Conservation (phyloP, 805 yeast genomes). For the Saccharomycopsis fermentans region DNA sequence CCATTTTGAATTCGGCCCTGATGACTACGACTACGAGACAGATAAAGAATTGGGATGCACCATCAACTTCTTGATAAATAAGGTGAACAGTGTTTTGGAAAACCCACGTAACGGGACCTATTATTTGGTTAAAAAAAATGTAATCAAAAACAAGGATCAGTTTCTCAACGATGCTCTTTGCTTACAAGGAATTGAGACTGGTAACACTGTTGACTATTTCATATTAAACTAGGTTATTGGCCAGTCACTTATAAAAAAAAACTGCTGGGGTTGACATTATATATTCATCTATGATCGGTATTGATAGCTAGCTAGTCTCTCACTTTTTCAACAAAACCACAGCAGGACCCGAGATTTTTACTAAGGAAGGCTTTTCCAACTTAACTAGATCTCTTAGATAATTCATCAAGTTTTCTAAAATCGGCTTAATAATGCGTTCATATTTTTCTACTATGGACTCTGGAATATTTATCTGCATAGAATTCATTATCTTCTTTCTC, state of each 20-base stretch:
- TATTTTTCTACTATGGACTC: background rate
- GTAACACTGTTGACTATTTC: slow-evolving; percentile 33
- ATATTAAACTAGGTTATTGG: slow-evolving; percentile 14
- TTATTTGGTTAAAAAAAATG: background rate
- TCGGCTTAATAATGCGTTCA: background rate
- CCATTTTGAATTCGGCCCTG: slow-evolving; percentile 74
- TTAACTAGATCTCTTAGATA: background rate
- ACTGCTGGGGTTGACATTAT: too few relatives aligned
- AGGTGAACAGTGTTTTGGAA: slow-evolving; percentile 36
- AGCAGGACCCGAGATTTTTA: slow-evolving; percentile 10
- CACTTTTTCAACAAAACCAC: slow-evolving; percentile 3
- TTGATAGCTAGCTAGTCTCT: background rate
- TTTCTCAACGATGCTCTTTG: slow-evolving; percentile 33
- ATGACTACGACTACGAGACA: slow-evolving; percentile 50
- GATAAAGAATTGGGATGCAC: slow-evolving; percentile 66
- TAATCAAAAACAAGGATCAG: slow-evolving; percentile 23
- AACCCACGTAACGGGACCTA: slow-evolving; percentile 35
- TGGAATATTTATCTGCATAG: background rate
- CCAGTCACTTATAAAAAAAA: background rate
- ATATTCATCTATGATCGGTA: too few relatives aligned
- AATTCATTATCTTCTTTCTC: background rate
- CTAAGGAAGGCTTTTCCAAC: slow-evolving; percentile 3
- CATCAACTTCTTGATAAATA: slow-evolving; percentile 48
- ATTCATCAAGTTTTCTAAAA: background rate
- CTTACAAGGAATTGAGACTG: slow-evolving; percentile 44